Percentiles rank a stretch among this genome's conserved stretches.
phyloP scores from a whole-genome alignment of 2,329 filamentous ascomycete genomes.

The Ophiostoma perfectum region DNA sequence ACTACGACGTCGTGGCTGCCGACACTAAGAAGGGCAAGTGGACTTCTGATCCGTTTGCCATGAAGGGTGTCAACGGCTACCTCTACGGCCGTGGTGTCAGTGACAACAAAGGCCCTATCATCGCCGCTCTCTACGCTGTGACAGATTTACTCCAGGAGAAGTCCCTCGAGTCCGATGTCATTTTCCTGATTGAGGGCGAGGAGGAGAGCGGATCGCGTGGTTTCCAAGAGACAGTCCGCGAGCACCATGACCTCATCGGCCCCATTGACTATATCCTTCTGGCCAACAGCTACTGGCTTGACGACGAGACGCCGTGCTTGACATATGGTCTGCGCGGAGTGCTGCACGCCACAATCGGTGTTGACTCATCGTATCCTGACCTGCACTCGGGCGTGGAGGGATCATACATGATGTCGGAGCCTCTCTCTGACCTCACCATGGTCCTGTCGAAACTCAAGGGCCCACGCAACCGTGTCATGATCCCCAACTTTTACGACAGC shows the following conservation, averaged over 20 bases:
- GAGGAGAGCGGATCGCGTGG: conserved; percentile 92
- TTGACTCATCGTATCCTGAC: conserved; percentile 81
- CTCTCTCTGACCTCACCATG: conserved; percentile 82
- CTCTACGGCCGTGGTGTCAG: conserved; percentile 94
- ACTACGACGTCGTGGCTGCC: conserved; percentile 94
- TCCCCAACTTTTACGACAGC: conserved; percentile 83
- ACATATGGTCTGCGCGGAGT: conserved; percentile 93
- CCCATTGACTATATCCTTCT: conserved; percentile 89
- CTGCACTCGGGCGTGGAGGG: conserved; percentile 96
- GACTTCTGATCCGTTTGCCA: conserved; percentile 81
- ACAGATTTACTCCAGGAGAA: conserved; percentile 84
- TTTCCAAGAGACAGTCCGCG: conserved; percentile 75
- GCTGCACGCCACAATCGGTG: conserved; percentile 82
- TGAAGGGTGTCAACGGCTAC: conserved; percentile 85
- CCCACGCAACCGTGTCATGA: conserved; percentile 69
- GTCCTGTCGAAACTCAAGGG: conserved; percentile 79
- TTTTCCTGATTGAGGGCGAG: conserved; percentile 94
- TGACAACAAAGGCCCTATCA: conserved; percentile 94
- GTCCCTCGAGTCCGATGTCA: conserved; percentile 75
- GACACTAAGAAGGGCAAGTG: conserved; percentile 78
- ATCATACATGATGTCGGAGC: conserved; percentile 82
- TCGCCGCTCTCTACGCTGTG: conserved; percentile 89
- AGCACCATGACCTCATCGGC: conserved; percentile 79
- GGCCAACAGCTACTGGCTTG: conserved; percentile 97
- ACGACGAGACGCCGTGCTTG: conserved; percentile 89